phyloP scores from a whole-genome alignment of 257 asterid species.

The Fraxinus anomala region DNA sequence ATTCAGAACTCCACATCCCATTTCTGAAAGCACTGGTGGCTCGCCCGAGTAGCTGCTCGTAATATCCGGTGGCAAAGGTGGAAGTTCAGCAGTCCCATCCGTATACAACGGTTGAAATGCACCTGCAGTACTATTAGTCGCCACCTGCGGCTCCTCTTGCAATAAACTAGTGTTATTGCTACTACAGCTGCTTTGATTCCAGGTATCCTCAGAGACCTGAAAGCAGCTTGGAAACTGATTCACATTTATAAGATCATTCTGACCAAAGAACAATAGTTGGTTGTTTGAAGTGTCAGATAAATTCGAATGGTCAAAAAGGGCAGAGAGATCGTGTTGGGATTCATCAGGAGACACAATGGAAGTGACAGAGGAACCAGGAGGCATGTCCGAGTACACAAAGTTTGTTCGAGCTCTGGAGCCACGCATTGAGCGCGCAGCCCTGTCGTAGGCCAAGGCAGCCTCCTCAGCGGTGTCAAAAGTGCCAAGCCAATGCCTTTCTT shows the following conservation, averaged over 20 bases:
- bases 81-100: constrained; percentile 49
- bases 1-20: constrained; percentile 68
- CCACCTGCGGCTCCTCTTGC: background rate
- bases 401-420: constrained; percentile 74
- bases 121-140: background rate
- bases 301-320: constrained; percentile 26
- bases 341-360: constrained; percentile 83
- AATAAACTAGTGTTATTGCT: background rate
- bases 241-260: constrained; percentile 14
- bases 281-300: constrained; percentile 17
- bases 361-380: constrained; percentile 79
- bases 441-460: constrained; percentile 84
- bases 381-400: constrained; percentile 90
- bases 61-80: constrained; percentile 90
- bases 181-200: constrained; percentile 28
- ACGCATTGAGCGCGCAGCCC: constrained; percentile 88
- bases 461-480: constrained; percentile 91
- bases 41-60: constrained; percentile 58
- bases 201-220: constrained; percentile 40
- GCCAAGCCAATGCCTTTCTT: constrained; percentile 88
- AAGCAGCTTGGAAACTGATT: constrained; percentile 30
- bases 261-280: constrained; percentile 41
- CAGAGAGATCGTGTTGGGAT: constrained; percentile 36
- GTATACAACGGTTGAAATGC: constrained; percentile 7
- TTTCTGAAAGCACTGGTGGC: constrained; percentile 67